phyloP scores from a whole-genome alignment of 331 rosid species.

The Rhamnella rubrinervis region DNA sequence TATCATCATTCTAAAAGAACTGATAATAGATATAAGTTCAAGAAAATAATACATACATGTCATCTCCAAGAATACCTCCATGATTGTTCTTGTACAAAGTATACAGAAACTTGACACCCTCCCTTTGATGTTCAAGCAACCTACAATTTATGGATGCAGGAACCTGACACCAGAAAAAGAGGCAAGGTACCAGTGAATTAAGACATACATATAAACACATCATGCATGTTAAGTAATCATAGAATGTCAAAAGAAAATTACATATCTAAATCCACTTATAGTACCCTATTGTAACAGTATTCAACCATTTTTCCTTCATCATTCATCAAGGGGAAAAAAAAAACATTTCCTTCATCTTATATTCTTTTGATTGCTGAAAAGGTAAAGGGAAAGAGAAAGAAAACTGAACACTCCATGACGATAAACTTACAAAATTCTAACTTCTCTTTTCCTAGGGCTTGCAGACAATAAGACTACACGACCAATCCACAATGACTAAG shows the following conservation, averaged over 20 bases:
- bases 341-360: too few species aligned
- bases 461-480: not conserved
- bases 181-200: not conserved
- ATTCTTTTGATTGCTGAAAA: too few species aligned
- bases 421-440: not conserved
- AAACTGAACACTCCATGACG: not conserved
- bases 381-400: not conserved
- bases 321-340: too few species aligned
- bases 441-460: not conserved
- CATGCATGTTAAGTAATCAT: not conserved
- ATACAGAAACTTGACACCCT: constrained; percentile 72
- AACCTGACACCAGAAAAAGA: constrained; percentile 42
- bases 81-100: constrained; percentile 71
- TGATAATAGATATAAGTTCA: not conserved
- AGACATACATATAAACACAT: not conserved
- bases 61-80: constrained; percentile 98
- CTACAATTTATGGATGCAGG: constrained; percentile 87
- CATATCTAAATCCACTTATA: too few species aligned
- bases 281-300: too few species aligned
- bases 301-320: too few species aligned
- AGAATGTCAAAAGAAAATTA: too few species aligned
- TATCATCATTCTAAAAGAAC: not conserved
- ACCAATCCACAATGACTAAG: not conserved
- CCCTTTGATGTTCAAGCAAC: constrained; percentile 90
- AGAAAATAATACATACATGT: constrained; percentile 56